These are phyloP conservation scores for Lentinula aciculospora DNA, from an alignment of 768 basidiomycete genomes.

Conservation along the genomic window DNA sequence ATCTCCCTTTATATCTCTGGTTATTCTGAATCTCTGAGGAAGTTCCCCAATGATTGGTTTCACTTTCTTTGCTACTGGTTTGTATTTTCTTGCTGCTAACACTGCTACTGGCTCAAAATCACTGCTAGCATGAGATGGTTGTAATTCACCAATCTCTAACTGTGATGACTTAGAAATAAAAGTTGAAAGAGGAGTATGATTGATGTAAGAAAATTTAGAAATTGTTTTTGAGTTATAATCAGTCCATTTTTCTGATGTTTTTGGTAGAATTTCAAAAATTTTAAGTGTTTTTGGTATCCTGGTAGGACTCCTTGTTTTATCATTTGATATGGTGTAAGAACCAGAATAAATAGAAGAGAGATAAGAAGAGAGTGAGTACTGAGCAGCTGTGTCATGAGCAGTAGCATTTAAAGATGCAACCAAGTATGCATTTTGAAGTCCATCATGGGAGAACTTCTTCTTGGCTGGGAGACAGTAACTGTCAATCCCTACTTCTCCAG, in stretches of 20 bases:
- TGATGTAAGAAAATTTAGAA: background rate
- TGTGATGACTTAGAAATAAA: background rate
- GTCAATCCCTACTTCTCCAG: background rate
- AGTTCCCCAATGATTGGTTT: constrained; percentile 10
- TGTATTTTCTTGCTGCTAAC: constrained; percentile 14
- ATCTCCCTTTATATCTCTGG: constrained; percentile 15
- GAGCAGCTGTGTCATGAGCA: background rate
- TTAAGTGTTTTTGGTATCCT: background rate
- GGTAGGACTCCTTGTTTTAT: background rate
- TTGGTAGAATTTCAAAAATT: background rate
- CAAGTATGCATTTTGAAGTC: constrained; percentile 2
- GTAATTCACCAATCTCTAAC: background rate
- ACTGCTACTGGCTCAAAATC: background rate
- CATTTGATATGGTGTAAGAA: background rate
- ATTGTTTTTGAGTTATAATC: background rate
- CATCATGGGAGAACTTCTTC: background rate
- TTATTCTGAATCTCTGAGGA: constrained; percentile 16
- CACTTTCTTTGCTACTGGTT: constrained; percentile 15
- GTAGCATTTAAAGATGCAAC: background rate
- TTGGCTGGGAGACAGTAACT: background rate
- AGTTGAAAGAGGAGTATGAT: background rate
- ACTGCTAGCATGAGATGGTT: background rate
- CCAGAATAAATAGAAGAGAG: background rate
- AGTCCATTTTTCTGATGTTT: background rate
- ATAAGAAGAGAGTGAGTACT: background rate